Conservation (phyloP, 768 basidiomycete genomes). For the Pleurotus pulmonarius region DNA sequence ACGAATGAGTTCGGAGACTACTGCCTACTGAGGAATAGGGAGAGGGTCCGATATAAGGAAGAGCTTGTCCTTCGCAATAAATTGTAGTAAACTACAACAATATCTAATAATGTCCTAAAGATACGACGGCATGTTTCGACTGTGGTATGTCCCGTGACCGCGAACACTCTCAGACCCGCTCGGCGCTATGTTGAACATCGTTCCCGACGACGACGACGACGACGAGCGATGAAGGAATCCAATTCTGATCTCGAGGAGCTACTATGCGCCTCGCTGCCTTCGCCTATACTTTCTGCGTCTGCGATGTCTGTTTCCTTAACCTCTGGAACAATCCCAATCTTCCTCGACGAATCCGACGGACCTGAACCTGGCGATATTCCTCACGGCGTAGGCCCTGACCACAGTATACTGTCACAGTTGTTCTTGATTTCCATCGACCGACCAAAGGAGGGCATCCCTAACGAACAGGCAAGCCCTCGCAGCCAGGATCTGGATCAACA, state of each 20-base stretch:
- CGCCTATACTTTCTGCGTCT: conserved; percentile 40
- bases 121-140: no score
- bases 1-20: conserved; percentile 86
- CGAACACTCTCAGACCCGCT: background rate
- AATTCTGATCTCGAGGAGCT: conserved; percentile 37
- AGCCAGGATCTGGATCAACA: background rate
- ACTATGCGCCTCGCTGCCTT: conserved; percentile 36
- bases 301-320: conserved; percentile 31
- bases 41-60: conserved; percentile 33
- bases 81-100: no score
- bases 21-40: conserved; percentile 74
- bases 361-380: background rate
- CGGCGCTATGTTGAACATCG: conserved; percentile 11
- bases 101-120: no score
- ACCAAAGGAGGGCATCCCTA: background rate
- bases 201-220: conserved; percentile 26
- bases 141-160: no score
- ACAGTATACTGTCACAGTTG: no score
- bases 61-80: background rate
- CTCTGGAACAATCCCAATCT: conserved; percentile 50
- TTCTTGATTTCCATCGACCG: no score
- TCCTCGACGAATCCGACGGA: conserved; percentile 19
- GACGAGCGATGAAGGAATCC: conserved; percentile 15
- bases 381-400: background rate
- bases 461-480: background rate